Evolutionary conservation across 2,329 filamentous ascomycete species (phyloP).

Genomic region (Leptographium procerum): DNA sequence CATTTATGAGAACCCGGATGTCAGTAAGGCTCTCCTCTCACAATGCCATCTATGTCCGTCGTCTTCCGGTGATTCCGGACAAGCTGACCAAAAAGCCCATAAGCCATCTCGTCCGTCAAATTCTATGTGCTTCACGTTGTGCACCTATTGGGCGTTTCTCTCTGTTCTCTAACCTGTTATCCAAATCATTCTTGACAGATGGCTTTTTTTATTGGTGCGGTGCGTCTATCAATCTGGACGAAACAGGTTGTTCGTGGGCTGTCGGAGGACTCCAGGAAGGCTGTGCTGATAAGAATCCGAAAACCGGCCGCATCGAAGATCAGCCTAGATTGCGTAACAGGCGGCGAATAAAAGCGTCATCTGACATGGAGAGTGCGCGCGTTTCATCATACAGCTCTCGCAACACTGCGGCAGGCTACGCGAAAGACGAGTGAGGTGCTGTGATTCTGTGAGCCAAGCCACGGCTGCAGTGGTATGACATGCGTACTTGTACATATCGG

Average conservation of each 20-base stretch:
- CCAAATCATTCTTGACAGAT: background rate
- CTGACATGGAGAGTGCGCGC: background rate
- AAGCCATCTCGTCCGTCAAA: background rate
- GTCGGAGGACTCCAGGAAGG: background rate
- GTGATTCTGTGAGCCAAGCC: background rate
- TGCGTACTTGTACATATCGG: too few species aligned
- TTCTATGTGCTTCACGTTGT: background rate
- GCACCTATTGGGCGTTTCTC: background rate
- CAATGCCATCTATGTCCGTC: background rate
- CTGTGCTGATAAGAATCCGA: constrained; percentile 1
- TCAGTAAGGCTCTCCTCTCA: background rate
- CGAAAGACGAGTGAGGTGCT: background rate
- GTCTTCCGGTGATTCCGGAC: background rate
- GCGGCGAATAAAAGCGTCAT: background rate
- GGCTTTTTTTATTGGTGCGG: background rate
- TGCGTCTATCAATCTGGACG: background rate
- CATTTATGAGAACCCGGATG: background rate
- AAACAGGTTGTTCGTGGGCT: background rate
- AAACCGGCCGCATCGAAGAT: background rate
- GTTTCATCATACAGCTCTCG: background rate
- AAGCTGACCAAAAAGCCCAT: background rate
- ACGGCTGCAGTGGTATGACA: background rate
- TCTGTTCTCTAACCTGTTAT: background rate
- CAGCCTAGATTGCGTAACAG: background rate
- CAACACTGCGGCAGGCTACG: background rate